These are phyloP conservation scores for Leccinum longicurvipes DNA, from an alignment of 768 basidiomycete species.

Conservation along the genomic window DNA sequence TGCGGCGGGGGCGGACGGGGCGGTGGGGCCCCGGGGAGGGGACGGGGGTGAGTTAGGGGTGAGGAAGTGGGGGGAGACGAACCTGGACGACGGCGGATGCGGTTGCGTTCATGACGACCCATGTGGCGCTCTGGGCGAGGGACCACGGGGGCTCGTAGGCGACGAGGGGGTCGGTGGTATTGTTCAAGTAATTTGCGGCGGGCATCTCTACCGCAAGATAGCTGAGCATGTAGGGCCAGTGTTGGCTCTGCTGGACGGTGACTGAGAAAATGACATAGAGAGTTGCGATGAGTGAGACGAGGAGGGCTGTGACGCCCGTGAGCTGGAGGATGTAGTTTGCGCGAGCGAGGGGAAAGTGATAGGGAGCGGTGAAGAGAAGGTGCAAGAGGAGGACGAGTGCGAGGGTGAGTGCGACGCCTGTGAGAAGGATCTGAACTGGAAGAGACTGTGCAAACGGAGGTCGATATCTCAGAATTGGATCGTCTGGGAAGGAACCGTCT, in stretches of 20 bases:
- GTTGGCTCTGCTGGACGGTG: constrained; percentile 56
- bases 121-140: constrained; percentile 60
- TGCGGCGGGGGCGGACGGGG: neutral
- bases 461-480: constrained; percentile 77
- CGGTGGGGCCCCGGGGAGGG: no score
- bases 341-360: constrained; percentile 91
- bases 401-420: constrained; percentile 82
- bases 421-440: constrained; percentile 85
- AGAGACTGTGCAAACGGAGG: constrained; percentile 85
- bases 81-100: constrained; percentile 86
- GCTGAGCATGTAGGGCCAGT: constrained; percentile 95
- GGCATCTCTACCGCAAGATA: constrained; percentile 79
- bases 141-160: constrained; percentile 50
- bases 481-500: constrained; percentile 27
- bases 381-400: constrained; percentile 85
- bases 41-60: constrained; percentile 51
- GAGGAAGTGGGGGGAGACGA: constrained; percentile 20
- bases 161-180: constrained; percentile 24
- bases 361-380: constrained; percentile 91
- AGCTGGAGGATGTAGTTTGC: constrained; percentile 91
- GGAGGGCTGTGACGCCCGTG: constrained; percentile 74
- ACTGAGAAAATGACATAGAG: constrained; percentile 69
- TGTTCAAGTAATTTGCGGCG: constrained; percentile 15
- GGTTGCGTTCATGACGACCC: constrained; percentile 86
- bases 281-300: constrained; percentile 74